Conservation (phyloP, 345 rosid genomes). For the Populus alba region DNA sequence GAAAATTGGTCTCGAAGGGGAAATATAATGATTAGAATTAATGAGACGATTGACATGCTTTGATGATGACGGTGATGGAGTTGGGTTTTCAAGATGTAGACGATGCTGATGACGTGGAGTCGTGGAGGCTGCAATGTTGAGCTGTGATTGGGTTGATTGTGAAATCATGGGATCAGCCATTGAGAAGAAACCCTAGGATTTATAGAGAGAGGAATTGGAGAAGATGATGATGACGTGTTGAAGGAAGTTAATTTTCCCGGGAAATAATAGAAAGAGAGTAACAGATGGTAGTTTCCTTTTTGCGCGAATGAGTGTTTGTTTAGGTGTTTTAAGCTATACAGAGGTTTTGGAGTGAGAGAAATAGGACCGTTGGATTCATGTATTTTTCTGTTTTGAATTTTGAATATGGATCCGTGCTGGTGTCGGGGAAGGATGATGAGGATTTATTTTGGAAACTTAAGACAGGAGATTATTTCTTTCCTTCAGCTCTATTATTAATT, state of each 20-base stretch:
- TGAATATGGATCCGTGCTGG: neutral
- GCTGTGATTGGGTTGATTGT: neutral
- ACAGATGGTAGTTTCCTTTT: neutral
- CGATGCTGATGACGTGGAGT: constrained; percentile 39
- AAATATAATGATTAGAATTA: constrained; percentile 55
- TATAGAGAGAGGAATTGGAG: constrained; percentile 6
- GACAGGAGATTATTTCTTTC: neutral
- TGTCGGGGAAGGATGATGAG: neutral
- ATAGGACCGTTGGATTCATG: neutral
- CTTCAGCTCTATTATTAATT: neutral
- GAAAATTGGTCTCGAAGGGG: constrained; percentile 79
- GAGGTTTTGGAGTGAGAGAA: neutral
- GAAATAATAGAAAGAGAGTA: neutral
- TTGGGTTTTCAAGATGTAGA: constrained; percentile 36
- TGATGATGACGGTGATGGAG: constrained; percentile 32
- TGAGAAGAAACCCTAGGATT: neutral
- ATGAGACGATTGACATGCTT: constrained; percentile 66
- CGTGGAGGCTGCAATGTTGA: constrained; percentile 15
- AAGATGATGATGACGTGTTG: neutral
- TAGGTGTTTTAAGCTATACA: neutral
- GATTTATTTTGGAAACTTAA: neutral
- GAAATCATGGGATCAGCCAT: constrained; percentile 25
- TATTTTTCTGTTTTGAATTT: neutral
- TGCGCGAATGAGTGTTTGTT: neutral
- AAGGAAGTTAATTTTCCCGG: constrained; percentile 19